A percentile compares a stretch with the other conserved stretches of the same genome.
phyloP scores from a whole-genome alignment of 1,284 basidiomycete species.

The Irpex sp. region DNA sequence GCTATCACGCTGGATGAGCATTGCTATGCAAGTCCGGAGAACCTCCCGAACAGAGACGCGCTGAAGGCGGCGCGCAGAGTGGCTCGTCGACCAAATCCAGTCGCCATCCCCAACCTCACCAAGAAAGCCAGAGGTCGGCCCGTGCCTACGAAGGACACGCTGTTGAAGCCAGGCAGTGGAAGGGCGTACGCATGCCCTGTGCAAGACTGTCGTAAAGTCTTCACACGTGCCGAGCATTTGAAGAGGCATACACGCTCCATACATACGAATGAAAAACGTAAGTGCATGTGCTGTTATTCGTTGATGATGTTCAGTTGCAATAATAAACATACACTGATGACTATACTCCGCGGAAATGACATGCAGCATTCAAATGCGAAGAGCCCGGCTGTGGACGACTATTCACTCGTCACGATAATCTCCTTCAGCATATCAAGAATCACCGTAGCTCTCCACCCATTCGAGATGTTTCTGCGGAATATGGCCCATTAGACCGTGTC shows the following conservation, averaged over 20 bases:
- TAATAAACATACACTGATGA: background rate
- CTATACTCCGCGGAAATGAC: background rate
- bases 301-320: background rate
- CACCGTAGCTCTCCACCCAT: constrained; percentile 4
- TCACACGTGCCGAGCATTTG: constrained; percentile 73
- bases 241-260: constrained; percentile 76
- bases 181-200: constrained; percentile 60
- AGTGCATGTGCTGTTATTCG: constrained; percentile 22
- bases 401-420: constrained; percentile 26
- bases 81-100: constrained; percentile 31
- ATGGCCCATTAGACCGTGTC: constrained; percentile 14
- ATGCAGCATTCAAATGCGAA: constrained; percentile 21
- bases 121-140: constrained; percentile 72
- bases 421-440: constrained; percentile 22
- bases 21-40: constrained; percentile 1
- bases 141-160: constrained; percentile 48
- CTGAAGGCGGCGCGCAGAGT: constrained; percentile 4
- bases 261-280: constrained; percentile 80
- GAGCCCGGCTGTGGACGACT: constrained; percentile 20
- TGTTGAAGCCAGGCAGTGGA: constrained; percentile 24
- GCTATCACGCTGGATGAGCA: constrained; percentile 10
- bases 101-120: constrained; percentile 66
- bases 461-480: constrained; percentile 1
- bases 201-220: constrained; percentile 68
- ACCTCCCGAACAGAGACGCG: background rate